Evolutionary conservation across 352 stramenopile species (phyloP).

Genomic region (Phytopythium delawarense): DNA sequence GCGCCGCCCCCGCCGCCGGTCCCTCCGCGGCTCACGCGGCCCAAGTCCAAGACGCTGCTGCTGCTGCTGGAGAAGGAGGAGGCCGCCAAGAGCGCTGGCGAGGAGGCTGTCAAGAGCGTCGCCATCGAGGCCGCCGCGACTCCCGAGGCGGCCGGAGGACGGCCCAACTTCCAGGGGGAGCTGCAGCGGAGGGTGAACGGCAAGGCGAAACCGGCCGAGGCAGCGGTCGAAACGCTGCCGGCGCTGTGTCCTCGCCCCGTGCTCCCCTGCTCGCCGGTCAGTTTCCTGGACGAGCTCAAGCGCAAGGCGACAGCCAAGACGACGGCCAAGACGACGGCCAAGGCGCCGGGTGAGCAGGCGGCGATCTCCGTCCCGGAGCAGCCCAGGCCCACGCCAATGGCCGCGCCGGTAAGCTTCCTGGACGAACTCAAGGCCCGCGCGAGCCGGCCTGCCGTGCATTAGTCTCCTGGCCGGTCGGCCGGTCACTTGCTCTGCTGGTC

Average conservation of each 20-base stretch:
- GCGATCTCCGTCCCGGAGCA: slow-evolving; percentile 21
- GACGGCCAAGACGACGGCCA: slow-evolving; percentile 5
- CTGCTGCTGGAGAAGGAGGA: slow-evolving; percentile 34
- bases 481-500: background rate
- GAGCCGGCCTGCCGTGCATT: background rate
- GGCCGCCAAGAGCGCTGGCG: slow-evolving; percentile 5
- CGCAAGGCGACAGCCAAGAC: slow-evolving; percentile 11
- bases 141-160: slow-evolving; percentile 10
- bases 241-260: background rate
- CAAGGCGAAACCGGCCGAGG: background rate
- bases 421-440: slow-evolving; percentile 34
- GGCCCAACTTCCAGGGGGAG: slow-evolving; percentile 31
- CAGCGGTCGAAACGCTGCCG: background rate
- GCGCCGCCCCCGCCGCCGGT: background rate
- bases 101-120: background rate
- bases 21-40: slow-evolving; percentile 9
- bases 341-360: background rate
- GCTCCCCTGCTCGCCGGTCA: slow-evolving; percentile 6
- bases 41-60: slow-evolving; percentile 52
- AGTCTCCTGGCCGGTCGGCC: background rate
- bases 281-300: slow-evolving; percentile 56
- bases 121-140: background rate
- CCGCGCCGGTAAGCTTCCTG: slow-evolving; percentile 20
- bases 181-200: slow-evolving; percentile 29
- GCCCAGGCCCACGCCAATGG: slow-evolving; percentile 19